These are phyloP conservation scores for Solanum gandarillasii DNA, from an alignment of 257 asterid species.

Conservation along the genomic window DNA sequence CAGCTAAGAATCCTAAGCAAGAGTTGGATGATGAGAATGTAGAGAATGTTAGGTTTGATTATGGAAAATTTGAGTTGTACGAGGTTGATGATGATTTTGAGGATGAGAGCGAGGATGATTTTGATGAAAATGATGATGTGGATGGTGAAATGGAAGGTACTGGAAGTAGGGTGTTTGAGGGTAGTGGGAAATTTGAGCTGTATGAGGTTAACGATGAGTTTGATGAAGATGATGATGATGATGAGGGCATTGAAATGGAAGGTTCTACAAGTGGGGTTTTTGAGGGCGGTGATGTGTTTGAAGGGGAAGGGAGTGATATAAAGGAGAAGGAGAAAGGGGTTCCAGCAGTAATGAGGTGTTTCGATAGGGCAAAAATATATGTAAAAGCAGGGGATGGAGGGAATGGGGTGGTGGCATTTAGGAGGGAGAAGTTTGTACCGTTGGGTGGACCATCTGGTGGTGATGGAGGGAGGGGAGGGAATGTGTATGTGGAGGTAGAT, in stretches of 20 bases:
- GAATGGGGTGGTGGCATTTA: conserved; percentile 83
- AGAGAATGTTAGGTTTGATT: conserved; percentile 23
- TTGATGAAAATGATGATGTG: conserved; percentile 14
- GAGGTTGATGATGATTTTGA: conserved; percentile 64
- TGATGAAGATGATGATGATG: conserved; percentile 12
- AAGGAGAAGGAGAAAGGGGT: conserved; percentile 85
- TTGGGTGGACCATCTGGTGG: conserved; percentile 97
- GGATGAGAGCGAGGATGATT: conserved; percentile 23
- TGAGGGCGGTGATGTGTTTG: conserved; percentile 13
- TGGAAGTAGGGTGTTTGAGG: conserved; percentile 15
- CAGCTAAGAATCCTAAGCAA: background rate
- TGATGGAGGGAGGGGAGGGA: conserved; percentile 98
- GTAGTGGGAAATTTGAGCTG: conserved; percentile 41
- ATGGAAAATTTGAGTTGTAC: conserved; percentile 54
- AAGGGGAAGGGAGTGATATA: conserved; percentile 33
- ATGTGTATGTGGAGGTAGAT: conserved; percentile 71
- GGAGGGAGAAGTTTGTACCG: conserved; percentile 93
- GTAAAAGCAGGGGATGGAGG: conserved; percentile 95
- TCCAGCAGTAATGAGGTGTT: conserved; percentile 97
- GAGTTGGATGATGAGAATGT: conserved; percentile 11
- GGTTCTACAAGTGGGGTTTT: conserved; percentile 14
- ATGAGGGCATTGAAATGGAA: conserved; percentile 13
- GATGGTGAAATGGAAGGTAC: conserved; percentile 20
- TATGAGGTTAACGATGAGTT: conserved; percentile 57
- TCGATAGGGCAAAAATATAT: conserved; percentile 70